phyloP scores from a whole-genome alignment of 2,329 filamentous ascomycete genomes.

The Xylaria polymorpha region DNA sequence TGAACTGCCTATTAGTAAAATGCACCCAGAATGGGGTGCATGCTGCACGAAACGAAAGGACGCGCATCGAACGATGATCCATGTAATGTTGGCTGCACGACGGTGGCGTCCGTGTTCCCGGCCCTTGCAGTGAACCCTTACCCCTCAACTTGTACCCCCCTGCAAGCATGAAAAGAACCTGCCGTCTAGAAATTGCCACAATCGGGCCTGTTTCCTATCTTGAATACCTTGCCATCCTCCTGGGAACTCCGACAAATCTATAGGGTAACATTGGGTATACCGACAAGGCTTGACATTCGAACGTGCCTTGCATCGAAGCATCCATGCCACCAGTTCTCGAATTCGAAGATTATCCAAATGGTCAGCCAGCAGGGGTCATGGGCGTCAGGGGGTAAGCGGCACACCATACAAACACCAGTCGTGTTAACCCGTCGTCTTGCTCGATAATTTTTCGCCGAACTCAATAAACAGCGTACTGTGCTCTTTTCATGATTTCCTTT shows the following conservation, averaged over 20 bases:
- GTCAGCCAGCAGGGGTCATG: slow-evolving; percentile 11
- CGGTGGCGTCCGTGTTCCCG: slow-evolving; percentile 4
- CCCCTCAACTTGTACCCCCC: not conserved
- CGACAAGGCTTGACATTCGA: slow-evolving; percentile 12
- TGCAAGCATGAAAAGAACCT: slow-evolving; percentile 21
- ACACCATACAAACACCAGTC: slow-evolving; percentile 6
- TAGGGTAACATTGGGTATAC: not conserved
- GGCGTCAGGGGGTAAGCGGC: slow-evolving; percentile 11
- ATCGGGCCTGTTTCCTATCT: slow-evolving; percentile 18
- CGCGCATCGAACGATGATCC: slow-evolving; percentile 6
- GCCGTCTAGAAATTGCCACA: slow-evolving; percentile 9
- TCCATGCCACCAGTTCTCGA: slow-evolving; percentile 18
- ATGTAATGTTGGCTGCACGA: slow-evolving; percentile 20
- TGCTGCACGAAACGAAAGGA: slow-evolving; percentile 1
- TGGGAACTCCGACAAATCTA: not conserved
- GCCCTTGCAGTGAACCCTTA: slow-evolving; percentile 9
- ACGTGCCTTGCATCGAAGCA: slow-evolving; percentile 7
- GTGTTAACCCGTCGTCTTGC: slow-evolving; percentile 5
- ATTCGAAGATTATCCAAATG: slow-evolving; percentile 23
- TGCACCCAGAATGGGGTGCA: not conserved
- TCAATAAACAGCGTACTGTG: not conserved
- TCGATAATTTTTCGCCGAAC: not conserved
- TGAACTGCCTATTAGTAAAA: not conserved
- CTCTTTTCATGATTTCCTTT: not conserved
- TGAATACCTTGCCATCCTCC: slow-evolving; percentile 11